Conservation (phyloP, 2,329 filamentous ascomycete genomes). For the Penicillium glabrum region DNA sequence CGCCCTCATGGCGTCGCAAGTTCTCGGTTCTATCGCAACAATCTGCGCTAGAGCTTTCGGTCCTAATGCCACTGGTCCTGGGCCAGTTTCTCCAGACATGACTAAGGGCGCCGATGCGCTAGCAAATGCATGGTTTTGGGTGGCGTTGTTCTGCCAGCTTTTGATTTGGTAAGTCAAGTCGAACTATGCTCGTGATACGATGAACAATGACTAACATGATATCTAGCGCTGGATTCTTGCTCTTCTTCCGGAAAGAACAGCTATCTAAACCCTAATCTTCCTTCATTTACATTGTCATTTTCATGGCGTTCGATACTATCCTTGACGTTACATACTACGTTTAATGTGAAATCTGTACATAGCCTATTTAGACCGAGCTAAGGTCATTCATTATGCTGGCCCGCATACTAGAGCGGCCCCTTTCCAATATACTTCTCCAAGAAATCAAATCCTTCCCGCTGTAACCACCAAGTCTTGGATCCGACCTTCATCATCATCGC, state of each 20-base stretch:
- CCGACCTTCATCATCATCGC: conserved; percentile 44
- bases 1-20: conserved; percentile 60
- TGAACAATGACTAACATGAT: conserved; percentile 3
- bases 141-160: conserved; percentile 59
- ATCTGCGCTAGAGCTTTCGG: conserved; percentile 62
- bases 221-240: conserved; percentile 38
- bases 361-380: background rate
- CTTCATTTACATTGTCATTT: background rate
- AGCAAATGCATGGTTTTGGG: conserved; percentile 60
- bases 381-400: background rate
- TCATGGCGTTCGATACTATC: background rate
- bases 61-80: conserved; percentile 61
- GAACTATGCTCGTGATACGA: background rate
- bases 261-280: conserved; percentile 41
- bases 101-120: conserved; percentile 48
- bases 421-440: conserved; percentile 31
- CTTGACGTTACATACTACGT: background rate
- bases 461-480: conserved; percentile 33
- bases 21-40: conserved; percentile 61
- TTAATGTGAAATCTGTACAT: background rate
- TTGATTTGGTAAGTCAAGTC: conserved; percentile 51
- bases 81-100: conserved; percentile 62
- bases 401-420: conserved; percentile 2
- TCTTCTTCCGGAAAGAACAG: conserved; percentile 48
- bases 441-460: conserved; percentile 45